Evolutionary conservation across 2,329 filamentous ascomycete genomes (phyloP), one percentile per base, ranked within the genome.

Genomic region (Fusarium staphyleae): DNA sequence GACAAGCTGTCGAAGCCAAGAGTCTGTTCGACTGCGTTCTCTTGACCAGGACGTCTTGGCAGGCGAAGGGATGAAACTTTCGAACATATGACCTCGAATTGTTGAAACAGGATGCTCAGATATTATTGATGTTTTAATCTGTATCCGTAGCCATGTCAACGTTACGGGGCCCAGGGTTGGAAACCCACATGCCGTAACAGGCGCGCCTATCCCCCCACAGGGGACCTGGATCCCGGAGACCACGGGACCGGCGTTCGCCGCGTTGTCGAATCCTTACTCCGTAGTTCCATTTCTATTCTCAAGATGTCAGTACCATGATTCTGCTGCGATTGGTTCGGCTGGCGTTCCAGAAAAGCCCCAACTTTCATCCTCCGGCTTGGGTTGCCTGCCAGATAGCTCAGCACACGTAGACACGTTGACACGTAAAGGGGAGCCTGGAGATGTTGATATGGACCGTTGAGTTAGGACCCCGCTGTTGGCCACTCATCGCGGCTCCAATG

Each of bases 301-400:
- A 51, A 54, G 47, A 43, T 14, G 22, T 55, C 16, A 42, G 48
- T 47, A 29, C 45, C 28, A 43, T 33, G 42, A 32, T 32, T 10
- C 16, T n/a, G 18, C 18, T 43, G 60, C 54, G 46, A 66, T 66
- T 66, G 64, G 64, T 40, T 48, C 64, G 64, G 64, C 48, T 66
- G 57, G 19, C 49, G 49, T 37, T 52, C 46, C 42, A 39, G 33
- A 22, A 22, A 22, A 22, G 19, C 19, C 6, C 19, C 19, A 22
- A 6, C 19, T 41, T 19, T 47, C 36, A 32, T 41, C 42, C 56
- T 46, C 35, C 42, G 48, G 53, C 52, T 18, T 42, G 26, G 42
- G 48, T 40, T 51, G 44, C 40, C 52, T 55, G 40, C 44, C 55
- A 4, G 19, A 4, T 52, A 33, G 48, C 47, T 40, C 45, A 49